A percentile compares a stretch with the other conserved stretches of the same genome.
phyloP scores from a whole-genome alignment of 257 asterid species.

The Nicotiana otophora region DNA sequence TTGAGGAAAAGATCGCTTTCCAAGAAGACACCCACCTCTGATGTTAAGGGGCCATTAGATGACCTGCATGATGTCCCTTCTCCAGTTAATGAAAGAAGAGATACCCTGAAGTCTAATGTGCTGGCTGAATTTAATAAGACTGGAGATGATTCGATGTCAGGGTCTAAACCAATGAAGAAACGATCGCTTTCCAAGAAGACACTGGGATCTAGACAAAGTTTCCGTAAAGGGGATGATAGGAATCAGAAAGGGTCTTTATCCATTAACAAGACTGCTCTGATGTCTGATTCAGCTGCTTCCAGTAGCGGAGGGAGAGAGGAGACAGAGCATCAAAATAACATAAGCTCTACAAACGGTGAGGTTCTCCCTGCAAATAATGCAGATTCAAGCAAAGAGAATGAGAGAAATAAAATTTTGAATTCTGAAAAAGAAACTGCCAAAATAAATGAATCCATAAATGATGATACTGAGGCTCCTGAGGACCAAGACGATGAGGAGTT shows the following conservation, averaged over 20 bases:
- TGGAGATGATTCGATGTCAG: conserved; percentile 18
- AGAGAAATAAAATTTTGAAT: background rate
- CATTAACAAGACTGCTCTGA: conserved; percentile 27
- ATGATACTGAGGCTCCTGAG: conserved; percentile 51
- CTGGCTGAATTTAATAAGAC: conserved; percentile 26
- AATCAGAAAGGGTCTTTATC: conserved; percentile 44
- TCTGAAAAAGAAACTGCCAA: conserved; percentile 2
- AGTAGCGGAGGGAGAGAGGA: conserved; percentile 17
- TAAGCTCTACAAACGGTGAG: conserved; percentile 24
- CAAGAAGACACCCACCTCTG: conserved; percentile 6
- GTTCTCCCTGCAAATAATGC: conserved; percentile 21
- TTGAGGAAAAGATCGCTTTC: conserved; percentile 36
- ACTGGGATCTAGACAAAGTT: conserved; percentile 43
- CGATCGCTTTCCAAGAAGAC: conserved; percentile 47
- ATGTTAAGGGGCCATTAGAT: conserved; percentile 22
- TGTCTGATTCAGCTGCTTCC: conserved; percentile 6
- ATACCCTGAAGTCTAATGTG: conserved; percentile 18
- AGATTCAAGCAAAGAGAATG: background rate
- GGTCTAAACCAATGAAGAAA: conserved; percentile 32
- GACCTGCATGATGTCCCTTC: conserved; percentile 22
- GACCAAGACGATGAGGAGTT: conserved; percentile 21
- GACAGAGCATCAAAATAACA: conserved; percentile 11
- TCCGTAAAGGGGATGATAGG: conserved; percentile 27
- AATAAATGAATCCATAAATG: conserved; percentile 24
- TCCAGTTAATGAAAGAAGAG: conserved; percentile 17